A percentile compares a stretch with the other conserved stretches of the same genome.
These are phyloP conservation scores for Dactylellina parvicollis DNA, from an alignment of 2,329 filamentous ascomycete species.

Conservation along the genomic window DNA sequence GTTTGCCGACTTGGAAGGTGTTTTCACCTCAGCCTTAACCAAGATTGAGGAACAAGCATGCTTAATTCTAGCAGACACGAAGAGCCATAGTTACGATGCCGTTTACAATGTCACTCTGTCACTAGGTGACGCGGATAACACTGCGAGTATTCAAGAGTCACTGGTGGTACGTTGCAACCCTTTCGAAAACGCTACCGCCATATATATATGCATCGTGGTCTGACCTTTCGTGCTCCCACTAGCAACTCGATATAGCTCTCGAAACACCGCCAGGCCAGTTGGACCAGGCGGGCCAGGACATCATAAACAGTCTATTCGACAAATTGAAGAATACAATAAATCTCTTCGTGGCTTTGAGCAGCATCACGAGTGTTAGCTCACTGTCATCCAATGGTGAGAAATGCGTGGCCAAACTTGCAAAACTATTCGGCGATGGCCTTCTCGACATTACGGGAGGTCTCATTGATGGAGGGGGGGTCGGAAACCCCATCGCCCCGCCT, in stretches of 20 bases:
- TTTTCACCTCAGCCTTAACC: background rate
- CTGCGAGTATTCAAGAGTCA: background rate
- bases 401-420: background rate
- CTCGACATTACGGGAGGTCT: background rate
- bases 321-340: background rate
- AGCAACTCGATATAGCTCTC: background rate
- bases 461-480: background rate
- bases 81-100: background rate
- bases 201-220: background rate
- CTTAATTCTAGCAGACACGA: conserved; percentile 11
- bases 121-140: background rate
- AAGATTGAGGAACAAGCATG: conserved; percentile 14
- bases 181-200: background rate
- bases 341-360: background rate
- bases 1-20: background rate
- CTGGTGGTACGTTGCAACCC: background rate
- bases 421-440: background rate
- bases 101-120: background rate
- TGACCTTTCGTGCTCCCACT: too few relatives aligned
- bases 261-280: background rate
- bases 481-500: background rate
- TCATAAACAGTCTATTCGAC: background rate
- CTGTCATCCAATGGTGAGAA: background rate
- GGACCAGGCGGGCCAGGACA: background rate
- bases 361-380: conserved; percentile 4